Percentiles rank a stretch among this genome's conserved stretches.
Conservation (phyloP, 106 monocot genomes). For the Chionographis japonica region DNA sequence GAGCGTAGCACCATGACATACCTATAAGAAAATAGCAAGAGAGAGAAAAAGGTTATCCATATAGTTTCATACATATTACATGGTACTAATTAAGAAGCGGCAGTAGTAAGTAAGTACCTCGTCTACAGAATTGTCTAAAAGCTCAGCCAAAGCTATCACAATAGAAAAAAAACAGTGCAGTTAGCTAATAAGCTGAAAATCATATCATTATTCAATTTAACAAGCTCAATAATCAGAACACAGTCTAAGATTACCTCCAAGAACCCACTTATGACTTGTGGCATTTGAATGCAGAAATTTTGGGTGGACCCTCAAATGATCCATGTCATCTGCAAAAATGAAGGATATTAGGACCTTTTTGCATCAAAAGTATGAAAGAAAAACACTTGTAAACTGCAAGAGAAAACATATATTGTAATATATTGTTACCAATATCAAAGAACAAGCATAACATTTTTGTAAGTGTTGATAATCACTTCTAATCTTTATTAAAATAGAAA, state of each 20-base stretch:
- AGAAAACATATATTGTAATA: too few species aligned
- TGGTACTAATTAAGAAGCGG: too few species aligned
- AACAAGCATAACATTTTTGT: too few species aligned
- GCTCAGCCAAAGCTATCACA: not conserved
- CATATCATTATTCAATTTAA: not conserved
- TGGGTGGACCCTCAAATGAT: not conserved
- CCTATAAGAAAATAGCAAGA: not conserved
- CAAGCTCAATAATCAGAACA: not conserved
- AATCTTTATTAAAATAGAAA: too few species aligned
- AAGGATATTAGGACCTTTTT: too few species aligned
- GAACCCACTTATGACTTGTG: not conserved
- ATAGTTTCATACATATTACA: too few species aligned
- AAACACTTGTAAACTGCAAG: too few species aligned
- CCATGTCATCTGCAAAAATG: not conserved
- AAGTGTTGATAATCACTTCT: too few species aligned
- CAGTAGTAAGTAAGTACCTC: not conserved
- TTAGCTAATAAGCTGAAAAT: not conserved
- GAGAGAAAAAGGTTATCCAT: too few species aligned
- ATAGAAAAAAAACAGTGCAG: not conserved
- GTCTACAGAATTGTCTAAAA: not conserved
- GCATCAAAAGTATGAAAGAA: too few species aligned
- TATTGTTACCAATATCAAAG: too few species aligned
- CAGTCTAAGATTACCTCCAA: not conserved
- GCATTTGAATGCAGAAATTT: slow-evolving; percentile 3
- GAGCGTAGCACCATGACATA: not conserved